Evolutionary conservation across 176 grass and related monocot genomes (phyloP).

Genomic region (Chloris gayana): DNA sequence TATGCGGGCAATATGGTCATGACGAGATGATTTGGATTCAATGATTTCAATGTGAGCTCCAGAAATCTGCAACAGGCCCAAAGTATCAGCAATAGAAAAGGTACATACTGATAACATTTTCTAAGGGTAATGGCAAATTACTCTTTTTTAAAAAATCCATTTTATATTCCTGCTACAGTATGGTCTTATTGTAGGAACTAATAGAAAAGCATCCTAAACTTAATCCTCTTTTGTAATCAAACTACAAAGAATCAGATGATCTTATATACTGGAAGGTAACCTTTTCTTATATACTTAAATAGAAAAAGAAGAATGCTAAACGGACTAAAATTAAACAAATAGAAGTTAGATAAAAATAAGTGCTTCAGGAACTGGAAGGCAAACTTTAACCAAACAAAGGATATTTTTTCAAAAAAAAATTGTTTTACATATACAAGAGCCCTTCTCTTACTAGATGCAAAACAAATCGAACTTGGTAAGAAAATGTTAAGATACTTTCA

Average conservation of each 20-base stretch:
- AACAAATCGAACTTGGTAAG: constrained; percentile 14
- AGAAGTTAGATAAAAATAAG: neutral
- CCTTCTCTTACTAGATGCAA: neutral
- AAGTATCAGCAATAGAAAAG: constrained; percentile 7
- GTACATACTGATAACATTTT: neutral
- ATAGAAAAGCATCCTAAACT: neutral
- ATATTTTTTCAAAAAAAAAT: constrained; percentile 2
- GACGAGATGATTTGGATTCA: constrained; percentile 81
- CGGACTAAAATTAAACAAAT: neutral
- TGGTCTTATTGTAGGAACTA: constrained; percentile 5
- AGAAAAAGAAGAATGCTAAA: neutral
- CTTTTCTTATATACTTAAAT: constrained; percentile 2
- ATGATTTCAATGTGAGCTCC: constrained; percentile 88
- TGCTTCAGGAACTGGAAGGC: neutral
- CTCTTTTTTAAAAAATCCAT: neutral
- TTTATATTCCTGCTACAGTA: neutral
- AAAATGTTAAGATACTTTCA: neutral
- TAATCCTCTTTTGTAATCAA: constrained; percentile 7
- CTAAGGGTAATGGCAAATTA: neutral
- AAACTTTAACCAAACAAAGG: neutral
- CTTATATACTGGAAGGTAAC: neutral
- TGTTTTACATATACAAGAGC: neutral
- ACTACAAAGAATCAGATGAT: constrained; percentile 3
- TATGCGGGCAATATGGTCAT: constrained; percentile 82
- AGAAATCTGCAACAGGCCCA: constrained; percentile 77